These are phyloP conservation scores for Globisporangium parvum DNA, from an alignment of 352 stramenopile species.

Conservation along the genomic window DNA sequence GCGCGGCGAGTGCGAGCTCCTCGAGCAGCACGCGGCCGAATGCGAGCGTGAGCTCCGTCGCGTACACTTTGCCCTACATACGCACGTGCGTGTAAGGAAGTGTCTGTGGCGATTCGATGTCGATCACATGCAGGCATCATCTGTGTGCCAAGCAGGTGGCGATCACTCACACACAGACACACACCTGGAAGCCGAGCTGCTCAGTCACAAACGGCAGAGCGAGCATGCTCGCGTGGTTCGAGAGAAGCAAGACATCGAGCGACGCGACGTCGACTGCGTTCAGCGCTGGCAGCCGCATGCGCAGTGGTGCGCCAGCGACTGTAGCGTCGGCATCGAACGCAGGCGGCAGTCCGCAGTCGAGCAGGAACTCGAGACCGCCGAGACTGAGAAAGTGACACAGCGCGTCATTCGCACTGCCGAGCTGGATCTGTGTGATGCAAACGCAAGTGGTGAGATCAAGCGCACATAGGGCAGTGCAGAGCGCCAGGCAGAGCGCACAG, in stretches of 20 bases:
- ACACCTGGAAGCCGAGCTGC: slow-evolving; percentile 60
- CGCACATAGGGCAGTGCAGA: too few relatives aligned
- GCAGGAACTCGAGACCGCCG: slow-evolving; percentile 70
- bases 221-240: slow-evolving; percentile 63
- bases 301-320: slow-evolving; percentile 11
- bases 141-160: neutral
- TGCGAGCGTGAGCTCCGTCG: slow-evolving; percentile 59
- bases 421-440: slow-evolving; percentile 61
- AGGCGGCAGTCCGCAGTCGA: slow-evolving; percentile 59
- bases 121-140: neutral
- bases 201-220: slow-evolving; percentile 74
- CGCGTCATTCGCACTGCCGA: slow-evolving; percentile 60
- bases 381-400: slow-evolving; percentile 79
- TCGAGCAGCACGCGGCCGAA: slow-evolving; percentile 71
- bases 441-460: too few relatives aligned
- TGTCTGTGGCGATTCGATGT: neutral
- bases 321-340: slow-evolving; percentile 2
- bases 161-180: neutral
- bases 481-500: too few relatives aligned
- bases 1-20: slow-evolving; percentile 33
- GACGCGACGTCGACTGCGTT: slow-evolving; percentile 47
- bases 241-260: slow-evolving; percentile 70
- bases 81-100: neutral
- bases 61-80: slow-evolving; percentile 48
- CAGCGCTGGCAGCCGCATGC: slow-evolving; percentile 29